Conservation (phyloP, 2,329 filamentous ascomycete genomes). For the Sarocladium kiliense region DNA sequence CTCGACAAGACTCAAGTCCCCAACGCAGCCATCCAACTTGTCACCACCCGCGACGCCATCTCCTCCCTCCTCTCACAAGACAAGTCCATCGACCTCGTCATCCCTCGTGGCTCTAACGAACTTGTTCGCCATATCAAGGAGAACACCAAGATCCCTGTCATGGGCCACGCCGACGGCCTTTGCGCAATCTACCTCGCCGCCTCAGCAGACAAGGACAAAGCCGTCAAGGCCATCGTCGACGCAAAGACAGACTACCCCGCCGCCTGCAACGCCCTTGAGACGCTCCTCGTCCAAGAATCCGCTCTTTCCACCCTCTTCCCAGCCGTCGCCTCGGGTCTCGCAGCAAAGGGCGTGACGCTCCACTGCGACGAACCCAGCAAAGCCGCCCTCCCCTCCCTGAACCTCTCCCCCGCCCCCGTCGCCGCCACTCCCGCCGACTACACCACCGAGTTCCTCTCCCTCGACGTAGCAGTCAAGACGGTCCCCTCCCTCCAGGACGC, state of each 20-base stretch:
- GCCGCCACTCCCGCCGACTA: slow-evolving; percentile 69
- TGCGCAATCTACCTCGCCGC: slow-evolving; percentile 81
- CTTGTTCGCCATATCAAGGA: slow-evolving; percentile 86
- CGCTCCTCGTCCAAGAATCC: slow-evolving; percentile 74
- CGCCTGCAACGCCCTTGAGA: slow-evolving; percentile 93
- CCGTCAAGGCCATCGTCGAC: slow-evolving; percentile 75
- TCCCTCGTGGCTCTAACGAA: slow-evolving; percentile 86
- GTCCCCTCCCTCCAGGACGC: slow-evolving; percentile 66
- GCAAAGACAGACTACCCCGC: slow-evolving; percentile 93
- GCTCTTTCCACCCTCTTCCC: slow-evolving; percentile 66
- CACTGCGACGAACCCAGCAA: slow-evolving; percentile 72
- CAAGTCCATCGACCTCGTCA: slow-evolving; percentile 86
- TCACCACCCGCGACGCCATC: slow-evolving; percentile 88
- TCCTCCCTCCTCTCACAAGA: slow-evolving; percentile 83
- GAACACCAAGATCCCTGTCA: slow-evolving; percentile 87
- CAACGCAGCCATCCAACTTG: slow-evolving; percentile 83
- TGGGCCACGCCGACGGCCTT: slow-evolving; percentile 92
- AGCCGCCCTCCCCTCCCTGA: slow-evolving; percentile 50
- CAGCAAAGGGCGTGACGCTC: slow-evolving; percentile 72
- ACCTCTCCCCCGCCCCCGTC: slow-evolving; percentile 34
- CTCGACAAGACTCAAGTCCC: slow-evolving; percentile 71
- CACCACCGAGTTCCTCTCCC: slow-evolving; percentile 82
- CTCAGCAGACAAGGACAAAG: slow-evolving; percentile 68
- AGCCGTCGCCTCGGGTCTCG: slow-evolving; percentile 65
- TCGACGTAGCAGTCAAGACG: slow-evolving; percentile 78